Base-by-base conservation (phyloP, 2,329 filamentous ascomycete species). In the Aspergillus puulaauensis region DNA sequence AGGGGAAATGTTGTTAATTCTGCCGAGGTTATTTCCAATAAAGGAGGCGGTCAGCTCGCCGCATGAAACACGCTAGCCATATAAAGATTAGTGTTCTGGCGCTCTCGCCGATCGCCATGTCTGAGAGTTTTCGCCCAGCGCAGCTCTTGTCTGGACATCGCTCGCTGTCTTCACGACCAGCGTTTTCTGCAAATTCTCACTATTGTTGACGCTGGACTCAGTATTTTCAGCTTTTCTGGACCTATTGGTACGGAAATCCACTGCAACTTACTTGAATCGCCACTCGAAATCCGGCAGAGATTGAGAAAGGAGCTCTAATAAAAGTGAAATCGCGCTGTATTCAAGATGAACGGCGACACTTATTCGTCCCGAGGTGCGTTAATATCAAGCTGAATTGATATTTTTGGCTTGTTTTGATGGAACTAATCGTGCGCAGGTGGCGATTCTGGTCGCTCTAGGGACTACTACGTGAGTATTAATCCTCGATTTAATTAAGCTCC, bases 311-410 rank as follows among this genome's bases (percentile, higher is more conserved):
- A 54, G 51, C 51, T 40, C 21, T 15, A 24, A 41, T 52, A 54
- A 46, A 58, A 58, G 60, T 54, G 56, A 62, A 62, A 66, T 55
- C 52, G 55, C 44, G 52, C 55, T 62, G 23, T 66, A 67, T 64
- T 64, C 70, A 85, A 60, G 59, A 95, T 95, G 90, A 93, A 93
- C 88, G 90, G 90, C 73, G 90, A 93, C 75, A 88, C 82, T 75
- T 93, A 93, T 77, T 86, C 86, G 71, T 86, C 89, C 68, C 85
- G 90, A 85, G 90, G 90, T 90, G 80, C 75, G 80, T 19, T 37
- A 12, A n/a, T 52, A 33, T 15, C n/a, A 6, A 9, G 12, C 2
- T 47, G 4, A 6, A 19, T 19, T 61, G 66, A 61, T 64, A n/a
- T 37, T 7, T 37, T 37, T 37, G 6, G 35, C 35, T n/a, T 54